Evolutionary conservation across 2,329 filamentous ascomycete species (phyloP), one percentile per base, ranked within the genome.

Genomic region (Nothopassalora personata): DNA sequence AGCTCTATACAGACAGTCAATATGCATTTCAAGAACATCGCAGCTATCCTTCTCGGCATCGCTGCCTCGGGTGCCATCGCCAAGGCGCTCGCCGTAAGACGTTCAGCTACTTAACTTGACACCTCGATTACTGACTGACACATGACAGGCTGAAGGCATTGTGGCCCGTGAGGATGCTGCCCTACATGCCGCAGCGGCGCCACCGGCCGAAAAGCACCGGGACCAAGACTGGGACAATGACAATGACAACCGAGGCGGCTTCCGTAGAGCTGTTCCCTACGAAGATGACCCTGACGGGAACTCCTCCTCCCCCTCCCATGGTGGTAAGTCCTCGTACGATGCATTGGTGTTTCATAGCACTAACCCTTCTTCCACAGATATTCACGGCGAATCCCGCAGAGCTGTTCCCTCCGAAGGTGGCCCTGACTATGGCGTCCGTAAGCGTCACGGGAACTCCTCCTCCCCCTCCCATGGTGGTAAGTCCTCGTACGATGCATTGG

Each of bases 21-120:
- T 2, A 56, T 56, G 54, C 54, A 56, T 4, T 56, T 51, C 46
- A 45, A 56, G 54, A 51, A 7, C 33, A 39, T 56, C 47, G 47
- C 54, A n/a, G 47, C 54, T 18, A 46, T 51, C 47, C 31, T 56
- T 23, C 34, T 56, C 18, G 54, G 54, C 47, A 19, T 51, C 34
- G 10, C 33, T 31, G 54, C 54, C 31, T 31, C 54, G 18, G 46
- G 46, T 56, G 54, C 47, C 33, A 23, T 53, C 11, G 51, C 51
- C 15, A 27, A 15, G 1, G 33, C 51, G n/a, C 28, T 51, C 4
- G 28, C 28, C 13, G 49, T 51, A 33, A 10, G 49, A 19, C 15
- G 15, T 2, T 33, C 49, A 27, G 28, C 23, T 23, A 23, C 2
- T 23, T 23, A 1, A 23, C 23, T 23, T 23, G 23, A 23, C 23